Conservation (phyloP, 768 basidiomycete species). For the Cystobasidium onofrii region DNA sequence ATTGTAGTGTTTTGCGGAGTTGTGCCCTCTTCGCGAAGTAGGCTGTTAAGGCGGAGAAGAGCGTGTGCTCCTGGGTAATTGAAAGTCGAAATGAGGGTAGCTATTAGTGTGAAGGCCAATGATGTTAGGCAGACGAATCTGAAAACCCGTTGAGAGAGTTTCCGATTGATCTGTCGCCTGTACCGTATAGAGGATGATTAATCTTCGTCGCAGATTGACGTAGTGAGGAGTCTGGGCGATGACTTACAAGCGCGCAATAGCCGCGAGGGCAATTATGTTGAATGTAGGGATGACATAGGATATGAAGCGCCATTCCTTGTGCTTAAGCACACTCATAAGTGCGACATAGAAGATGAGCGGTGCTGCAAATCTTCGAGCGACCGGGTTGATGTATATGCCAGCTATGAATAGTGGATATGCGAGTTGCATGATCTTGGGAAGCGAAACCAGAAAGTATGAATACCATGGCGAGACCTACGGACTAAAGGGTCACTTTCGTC, state of each 20-base stretch:
- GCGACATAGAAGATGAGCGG: slow-evolving; percentile 55
- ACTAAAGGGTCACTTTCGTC: slow-evolving; percentile 6
- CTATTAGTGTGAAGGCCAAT: slow-evolving; percentile 52
- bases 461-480: slow-evolving; percentile 61
- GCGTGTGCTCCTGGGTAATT: slow-evolving; percentile 91
- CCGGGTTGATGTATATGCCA: slow-evolving; percentile 51
- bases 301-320: slow-evolving; percentile 98
- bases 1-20: slow-evolving; percentile 47
- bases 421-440: slow-evolving; percentile 70
- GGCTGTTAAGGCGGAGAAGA: slow-evolving; percentile 56
- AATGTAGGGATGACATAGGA: slow-evolving; percentile 73
- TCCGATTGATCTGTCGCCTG: slow-evolving; percentile 13
- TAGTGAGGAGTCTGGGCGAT: not conserved
- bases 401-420: slow-evolving; percentile 58
- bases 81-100: slow-evolving; percentile 55
- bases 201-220: no score
- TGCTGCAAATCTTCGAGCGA: slow-evolving; percentile 52
- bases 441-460: slow-evolving; percentile 58
- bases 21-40: not conserved
- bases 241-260: slow-evolving; percentile 44
- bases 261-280: slow-evolving; percentile 69
- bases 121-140: slow-evolving; percentile 54
- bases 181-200: no score
- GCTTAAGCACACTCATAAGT: slow-evolving; percentile 66
- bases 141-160: slow-evolving; percentile 44